phyloP scores from a whole-genome alignment of 1,284 basidiomycete species.

The Pholiota adiposa region DNA sequence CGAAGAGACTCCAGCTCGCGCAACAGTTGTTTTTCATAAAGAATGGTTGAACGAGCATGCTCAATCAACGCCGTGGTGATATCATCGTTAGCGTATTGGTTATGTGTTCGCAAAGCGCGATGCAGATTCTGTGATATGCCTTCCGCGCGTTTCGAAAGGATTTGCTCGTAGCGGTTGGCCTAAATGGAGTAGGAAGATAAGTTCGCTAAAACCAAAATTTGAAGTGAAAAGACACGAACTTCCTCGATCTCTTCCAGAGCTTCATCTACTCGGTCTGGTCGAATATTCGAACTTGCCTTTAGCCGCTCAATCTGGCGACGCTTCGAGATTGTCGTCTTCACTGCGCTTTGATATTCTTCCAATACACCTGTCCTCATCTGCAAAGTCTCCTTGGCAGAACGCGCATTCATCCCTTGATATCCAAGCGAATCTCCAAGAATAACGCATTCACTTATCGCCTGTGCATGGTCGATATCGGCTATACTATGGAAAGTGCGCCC shows the following conservation, averaged over 20 bases:
- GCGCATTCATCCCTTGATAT: conserved; percentile 94
- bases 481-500: conserved; percentile 86
- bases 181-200: conserved; percentile 31
- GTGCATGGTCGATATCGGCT: conserved; percentile 83
- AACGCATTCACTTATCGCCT: conserved; percentile 90
- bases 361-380: conserved; percentile 85
- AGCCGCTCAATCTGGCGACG: conserved; percentile 88
- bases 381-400: conserved; percentile 91
- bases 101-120: conserved; percentile 81
- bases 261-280: conserved; percentile 87
- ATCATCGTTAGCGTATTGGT: conserved; percentile 86
- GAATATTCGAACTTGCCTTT: conserved; percentile 87
- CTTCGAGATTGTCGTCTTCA: conserved; percentile 91
- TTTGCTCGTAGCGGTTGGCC: conserved; percentile 88
- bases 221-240: conserved; percentile 46
- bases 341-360: conserved; percentile 90
- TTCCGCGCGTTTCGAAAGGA: conserved; percentile 78
- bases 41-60: conserved; percentile 86
- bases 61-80: conserved; percentile 87
- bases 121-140: conserved; percentile 93
- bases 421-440: conserved; percentile 90
- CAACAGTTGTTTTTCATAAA: conserved; percentile 88
- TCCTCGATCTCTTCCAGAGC: conserved; percentile 94
- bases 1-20: conserved; percentile 87
- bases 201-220: too few species aligned